Base-by-base conservation (phyloP, 2,329 filamentous ascomycete genomes). In the Fusarium palustre region DNA sequence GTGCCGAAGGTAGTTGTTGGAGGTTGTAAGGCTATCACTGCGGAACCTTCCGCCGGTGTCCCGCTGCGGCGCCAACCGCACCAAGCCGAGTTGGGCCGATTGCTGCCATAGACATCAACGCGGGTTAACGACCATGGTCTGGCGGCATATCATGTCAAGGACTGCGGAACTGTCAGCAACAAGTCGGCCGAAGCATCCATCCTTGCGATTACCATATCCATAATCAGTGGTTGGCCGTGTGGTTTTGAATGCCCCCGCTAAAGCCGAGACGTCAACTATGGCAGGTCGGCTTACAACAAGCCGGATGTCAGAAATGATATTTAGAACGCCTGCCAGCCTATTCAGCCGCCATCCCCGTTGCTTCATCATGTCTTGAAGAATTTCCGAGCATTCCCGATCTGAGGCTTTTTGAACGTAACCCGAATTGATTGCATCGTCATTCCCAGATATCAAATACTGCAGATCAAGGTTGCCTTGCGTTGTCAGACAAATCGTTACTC, bases 71-170 rank as follows among this genome's bases (percentile, higher is more conserved):
- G 72, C 72, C 72, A 81, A 69, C 81, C 81, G 81, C 69, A 54
- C 70, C 60, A 81, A 83, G 79, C 81, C 81, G 81, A 75, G 57
- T 65, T 71, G 79, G 77, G 78, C 81, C 81, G 81, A 60, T 57
- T 50, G 50, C 52, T 61, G 47, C 55, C 57, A 49, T 45, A 45
- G 33, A 47, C 25, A 38, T 52, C 60, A 55, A 55, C 64, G 57
- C 59, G 64, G 67, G 63, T 68, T 70, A 64, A 59, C 58, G 49
- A 68, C 63, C 46, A 56, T 47, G 34, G 28, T 34, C 31, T 39
- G 39, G 43, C 59, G 59, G 59, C 41, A 48, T 54, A 45, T 54
- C 53, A 34, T 56, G 52, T 65, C 59, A 58, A 55, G 45, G 36
- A 66, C 46, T 71, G 68, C 68, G 68, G 68, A 70, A 71, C 55